These are phyloP conservation scores for Macrocybe gigantea DNA, from an alignment of 768 basidiomycete genomes.

Conservation along the genomic window DNA sequence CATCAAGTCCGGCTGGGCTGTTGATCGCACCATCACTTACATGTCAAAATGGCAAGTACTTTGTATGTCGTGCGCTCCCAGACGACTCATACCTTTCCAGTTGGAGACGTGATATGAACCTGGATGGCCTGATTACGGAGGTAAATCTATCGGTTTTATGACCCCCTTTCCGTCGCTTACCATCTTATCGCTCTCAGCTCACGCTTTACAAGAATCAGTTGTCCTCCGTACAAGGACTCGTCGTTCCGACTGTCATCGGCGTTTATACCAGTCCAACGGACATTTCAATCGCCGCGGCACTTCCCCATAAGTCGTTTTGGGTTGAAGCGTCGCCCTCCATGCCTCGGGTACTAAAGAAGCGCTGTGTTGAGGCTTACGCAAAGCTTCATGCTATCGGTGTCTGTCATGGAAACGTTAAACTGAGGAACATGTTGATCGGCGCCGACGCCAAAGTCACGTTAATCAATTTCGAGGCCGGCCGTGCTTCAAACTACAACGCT, in stretches of 20 bases:
- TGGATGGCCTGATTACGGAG: conserved; percentile 3
- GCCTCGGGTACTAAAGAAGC: conserved; percentile 48
- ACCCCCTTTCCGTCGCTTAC: neutral
- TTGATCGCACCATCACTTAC: conserved; percentile 6
- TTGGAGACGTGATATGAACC: neutral
- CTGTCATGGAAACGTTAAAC: conserved; percentile 40
- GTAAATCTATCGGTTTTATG: neutral
- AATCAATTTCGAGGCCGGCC: conserved; percentile 46
- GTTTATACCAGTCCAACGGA: conserved; percentile 23
- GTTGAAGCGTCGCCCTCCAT: conserved; percentile 53
- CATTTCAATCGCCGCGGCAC: conserved; percentile 35
- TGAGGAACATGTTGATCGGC: conserved; percentile 49
- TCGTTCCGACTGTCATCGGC: conserved; percentile 49
- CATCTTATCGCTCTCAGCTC: conserved; percentile 26
- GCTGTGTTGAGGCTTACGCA: conserved; percentile 43
- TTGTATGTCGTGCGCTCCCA: no score
- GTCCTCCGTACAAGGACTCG: conserved; percentile 42
- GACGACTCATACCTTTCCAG: no score
- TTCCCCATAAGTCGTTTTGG: conserved; percentile 57
- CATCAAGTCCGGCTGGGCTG: conserved; percentile 9
- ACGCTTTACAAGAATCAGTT: conserved; percentile 47
- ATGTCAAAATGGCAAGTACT: conserved; percentile 11
- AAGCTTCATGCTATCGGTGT: conserved; percentile 42
- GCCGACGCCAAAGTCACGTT: conserved; percentile 48
- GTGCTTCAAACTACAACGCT: conserved; percentile 17